Evolutionary conservation across 169 alveolate species (phyloP).

Genomic region (Sarcocystis neurona): DNA sequence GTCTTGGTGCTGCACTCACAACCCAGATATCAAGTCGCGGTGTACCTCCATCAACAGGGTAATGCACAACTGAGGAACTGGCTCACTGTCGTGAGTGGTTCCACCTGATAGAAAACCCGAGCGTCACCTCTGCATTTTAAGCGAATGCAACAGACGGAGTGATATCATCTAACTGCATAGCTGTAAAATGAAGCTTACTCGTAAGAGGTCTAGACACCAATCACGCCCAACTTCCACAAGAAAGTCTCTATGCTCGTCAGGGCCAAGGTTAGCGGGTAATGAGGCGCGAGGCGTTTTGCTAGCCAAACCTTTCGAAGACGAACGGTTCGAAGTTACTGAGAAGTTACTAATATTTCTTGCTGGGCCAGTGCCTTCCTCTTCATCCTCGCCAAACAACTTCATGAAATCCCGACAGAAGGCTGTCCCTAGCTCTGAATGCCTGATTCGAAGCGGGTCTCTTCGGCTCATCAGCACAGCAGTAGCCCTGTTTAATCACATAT

Average conservation of each 20-base stretch:
- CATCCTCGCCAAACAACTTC: not conserved
- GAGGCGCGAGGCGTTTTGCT: too few species aligned
- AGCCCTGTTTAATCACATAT: not conserved
- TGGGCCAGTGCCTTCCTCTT: not conserved
- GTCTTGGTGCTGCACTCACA: not conserved
- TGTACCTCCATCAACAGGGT: too few species aligned
- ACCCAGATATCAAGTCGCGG: too few species aligned
- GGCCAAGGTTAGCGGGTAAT: not conserved
- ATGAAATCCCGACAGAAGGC: not conserved
- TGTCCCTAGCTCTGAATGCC: not conserved
- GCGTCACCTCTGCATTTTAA: not conserved
- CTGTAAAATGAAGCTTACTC: too few species aligned
- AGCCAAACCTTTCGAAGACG: too few species aligned
- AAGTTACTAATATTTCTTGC: too few species aligned
- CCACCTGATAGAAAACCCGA: not conserved
- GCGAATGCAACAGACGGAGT: too few species aligned
- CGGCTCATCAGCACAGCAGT: not conserved
- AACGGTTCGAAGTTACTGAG: too few species aligned
- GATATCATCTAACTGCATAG: too few species aligned
- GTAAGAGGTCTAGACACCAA: not conserved
- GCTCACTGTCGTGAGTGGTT: too few species aligned
- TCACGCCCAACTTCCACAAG: not conserved
- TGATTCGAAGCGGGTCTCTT: not conserved
- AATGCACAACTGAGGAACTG: too few species aligned
- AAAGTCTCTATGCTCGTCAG: not conserved